Base-by-base conservation (phyloP, 495 filamentous ascomycete species). In the Entonaema liquescens region DNA sequence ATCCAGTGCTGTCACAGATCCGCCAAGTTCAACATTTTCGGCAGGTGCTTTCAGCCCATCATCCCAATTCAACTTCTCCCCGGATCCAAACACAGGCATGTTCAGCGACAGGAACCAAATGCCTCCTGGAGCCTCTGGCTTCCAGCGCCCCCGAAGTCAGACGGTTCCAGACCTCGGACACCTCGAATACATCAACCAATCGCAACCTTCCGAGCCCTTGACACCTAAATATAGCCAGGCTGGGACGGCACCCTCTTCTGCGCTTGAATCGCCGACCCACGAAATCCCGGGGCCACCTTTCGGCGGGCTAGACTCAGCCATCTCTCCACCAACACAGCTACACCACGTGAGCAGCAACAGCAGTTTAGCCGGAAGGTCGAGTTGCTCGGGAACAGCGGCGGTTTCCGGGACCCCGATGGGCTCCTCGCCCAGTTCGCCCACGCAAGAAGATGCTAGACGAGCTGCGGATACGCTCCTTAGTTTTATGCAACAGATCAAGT, bases 381-480 rank as follows among this genome's bases (percentile, higher is more conserved):
- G 78, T 2, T 82, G 77, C 13, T 84, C 82, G 0, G 79, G 77
- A 1, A 78, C 74, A 15, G 80, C 80, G 28, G 76, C 81, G 0
- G 79, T 78, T 25, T 75, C 76, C 29, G 77, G 76, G n/a, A 70
- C 65, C 47, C 62, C 77, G 26, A 75, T 79, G 47, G 80, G 80
- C 3, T 86, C 82, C 1, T 82, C 82, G 31, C 85, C 83, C 1
- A 81, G 83, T n/a, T 90, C 91, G 0, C 94, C 94, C 0, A 94
- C 92, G 0, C 93, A 93, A 75, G 95, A 98, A 67, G 95, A 99
- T 76, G 95, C 95, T 0, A 85, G 90, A 28, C 86, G 87, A 36
- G 96, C 95, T 2, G 85, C 97, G 21, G 93, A 98, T 74, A 86
- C 95, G 12, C 86, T 98, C 1, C 87, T 97, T 80, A 91, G 84